A percentile compares a stretch with the other conserved stretches of the same genome.
Evolutionary conservation across 148 eudicot species (phyloP).

Genomic region (Rhododendron henanense): DNA sequence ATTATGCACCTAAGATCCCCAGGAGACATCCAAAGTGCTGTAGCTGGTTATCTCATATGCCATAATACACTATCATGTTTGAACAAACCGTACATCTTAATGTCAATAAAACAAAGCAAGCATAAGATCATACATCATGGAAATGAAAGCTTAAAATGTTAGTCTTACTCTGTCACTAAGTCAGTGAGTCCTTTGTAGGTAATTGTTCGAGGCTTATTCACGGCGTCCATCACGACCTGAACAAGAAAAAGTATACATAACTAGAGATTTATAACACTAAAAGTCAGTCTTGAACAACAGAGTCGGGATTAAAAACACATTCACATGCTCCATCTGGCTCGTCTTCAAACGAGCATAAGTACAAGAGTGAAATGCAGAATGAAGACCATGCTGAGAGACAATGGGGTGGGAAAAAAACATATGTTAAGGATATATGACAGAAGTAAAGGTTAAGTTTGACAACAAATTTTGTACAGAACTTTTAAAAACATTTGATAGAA

Average conservation of each 20-base stretch:
- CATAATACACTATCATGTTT: neutral
- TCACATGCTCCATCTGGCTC: neutral
- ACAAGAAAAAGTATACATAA: constrained; percentile 15
- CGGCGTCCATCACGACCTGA: constrained; percentile 98
- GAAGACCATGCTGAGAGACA: neutral
- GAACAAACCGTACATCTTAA: neutral
- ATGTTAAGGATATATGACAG: neutral
- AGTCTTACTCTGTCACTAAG: constrained; percentile 89
- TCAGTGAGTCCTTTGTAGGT: constrained; percentile 92
- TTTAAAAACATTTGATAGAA: neutral
- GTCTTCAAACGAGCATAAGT: neutral
- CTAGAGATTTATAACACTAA: neutral
- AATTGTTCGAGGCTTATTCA: constrained; percentile 87
- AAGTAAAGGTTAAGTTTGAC: neutral
- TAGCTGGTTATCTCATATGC: neutral
- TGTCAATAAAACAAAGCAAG: neutral
- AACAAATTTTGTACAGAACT: neutral
- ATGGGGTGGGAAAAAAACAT: neutral
- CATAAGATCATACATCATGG: neutral
- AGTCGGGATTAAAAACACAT: neutral
- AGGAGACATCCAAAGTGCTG: neutral
- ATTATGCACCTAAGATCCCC: neutral
- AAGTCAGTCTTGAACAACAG: neutral
- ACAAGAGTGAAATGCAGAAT: neutral
- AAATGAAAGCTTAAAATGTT: constrained; percentile 7